A percentile compares a stretch with the other conserved stretches of the same genome.
Conservation (phyloP, 495 filamentous ascomycete species). For the Parmelia sp. region DNA sequence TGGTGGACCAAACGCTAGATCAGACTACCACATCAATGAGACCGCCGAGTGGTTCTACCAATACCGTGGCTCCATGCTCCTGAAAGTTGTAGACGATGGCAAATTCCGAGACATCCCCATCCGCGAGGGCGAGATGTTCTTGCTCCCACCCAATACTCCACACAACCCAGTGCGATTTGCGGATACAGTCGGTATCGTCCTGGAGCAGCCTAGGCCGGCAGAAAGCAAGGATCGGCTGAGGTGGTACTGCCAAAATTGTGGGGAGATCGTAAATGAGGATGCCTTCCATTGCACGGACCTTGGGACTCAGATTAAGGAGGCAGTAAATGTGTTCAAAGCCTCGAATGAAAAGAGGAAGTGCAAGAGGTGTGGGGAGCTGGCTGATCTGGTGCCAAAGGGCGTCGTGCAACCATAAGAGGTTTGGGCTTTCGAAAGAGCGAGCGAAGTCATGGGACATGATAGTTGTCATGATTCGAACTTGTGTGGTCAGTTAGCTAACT, state of each 20-base stretch:
- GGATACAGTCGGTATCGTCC: conserved; percentile 72
- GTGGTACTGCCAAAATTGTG: conserved; percentile 80
- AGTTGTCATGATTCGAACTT: background rate
- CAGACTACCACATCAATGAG: conserved; percentile 97
- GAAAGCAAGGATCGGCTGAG: conserved; percentile 69
- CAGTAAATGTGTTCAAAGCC: conserved; percentile 74
- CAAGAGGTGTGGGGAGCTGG: conserved; percentile 68
- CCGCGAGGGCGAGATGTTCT: conserved; percentile 88
- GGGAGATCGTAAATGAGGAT: conserved; percentile 73
- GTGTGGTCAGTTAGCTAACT: background rate
- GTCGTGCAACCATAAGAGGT: conserved; percentile 21
- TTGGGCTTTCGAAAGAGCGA: background rate
- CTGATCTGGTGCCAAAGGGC: conserved; percentile 38
- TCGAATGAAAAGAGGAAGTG: conserved; percentile 70
- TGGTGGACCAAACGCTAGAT: conserved; percentile 90
- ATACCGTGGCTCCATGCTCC: conserved; percentile 83
- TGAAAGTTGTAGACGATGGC: conserved; percentile 72
- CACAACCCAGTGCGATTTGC: conserved; percentile 71
- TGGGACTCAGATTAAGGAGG: conserved; percentile 94
- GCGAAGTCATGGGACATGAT: background rate
- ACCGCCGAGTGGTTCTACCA: conserved; percentile 99
- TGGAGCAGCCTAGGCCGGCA: conserved; percentile 76
- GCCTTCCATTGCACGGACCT: conserved; percentile 84
- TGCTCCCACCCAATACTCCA: conserved; percentile 84
- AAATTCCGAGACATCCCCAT: conserved; percentile 80